Evolutionary conservation across 176 grass and related monocot species (phyloP).

Genomic region (Aegilops longissima): DNA sequence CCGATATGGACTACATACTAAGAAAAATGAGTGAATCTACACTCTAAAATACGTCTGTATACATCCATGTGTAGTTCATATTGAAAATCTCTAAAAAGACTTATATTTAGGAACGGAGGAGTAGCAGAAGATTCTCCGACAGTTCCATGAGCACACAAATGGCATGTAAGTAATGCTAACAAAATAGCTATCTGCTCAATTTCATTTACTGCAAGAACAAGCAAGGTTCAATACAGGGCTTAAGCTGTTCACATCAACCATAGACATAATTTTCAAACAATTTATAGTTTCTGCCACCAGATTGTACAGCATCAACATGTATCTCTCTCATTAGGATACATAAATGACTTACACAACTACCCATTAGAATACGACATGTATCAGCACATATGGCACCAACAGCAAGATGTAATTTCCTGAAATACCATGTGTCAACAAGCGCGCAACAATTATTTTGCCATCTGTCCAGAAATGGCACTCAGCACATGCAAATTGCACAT

Average conservation of each 20-base stretch:
- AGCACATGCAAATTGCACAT: not conserved
- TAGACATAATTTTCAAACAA: not conserved
- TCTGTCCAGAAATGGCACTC: not conserved
- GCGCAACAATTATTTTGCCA: not conserved
- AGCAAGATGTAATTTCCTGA: not conserved
- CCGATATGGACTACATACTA: too few relatives aligned
- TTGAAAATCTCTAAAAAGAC: too few relatives aligned
- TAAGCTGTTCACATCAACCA: not conserved
- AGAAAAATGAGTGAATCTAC: too few relatives aligned
- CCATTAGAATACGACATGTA: too few relatives aligned
- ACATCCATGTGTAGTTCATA: too few relatives aligned
- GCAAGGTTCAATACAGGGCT: not conserved
- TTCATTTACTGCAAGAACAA: not conserved
- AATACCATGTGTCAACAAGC: not conserved
- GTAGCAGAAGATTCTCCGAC: not conserved
- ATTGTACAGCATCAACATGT: not conserved
- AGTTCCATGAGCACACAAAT: not conserved
- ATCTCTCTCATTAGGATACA: not conserved
- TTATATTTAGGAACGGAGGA: too few relatives aligned
- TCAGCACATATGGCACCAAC: not conserved
- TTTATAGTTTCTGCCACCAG: not conserved
- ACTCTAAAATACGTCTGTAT: too few relatives aligned
- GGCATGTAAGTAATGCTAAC: not conserved
- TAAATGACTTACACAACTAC: not conserved
- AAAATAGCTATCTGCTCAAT: not conserved